Conservation (phyloP, 2,329 filamentous ascomycete species). For the Neonectria faginata region DNA sequence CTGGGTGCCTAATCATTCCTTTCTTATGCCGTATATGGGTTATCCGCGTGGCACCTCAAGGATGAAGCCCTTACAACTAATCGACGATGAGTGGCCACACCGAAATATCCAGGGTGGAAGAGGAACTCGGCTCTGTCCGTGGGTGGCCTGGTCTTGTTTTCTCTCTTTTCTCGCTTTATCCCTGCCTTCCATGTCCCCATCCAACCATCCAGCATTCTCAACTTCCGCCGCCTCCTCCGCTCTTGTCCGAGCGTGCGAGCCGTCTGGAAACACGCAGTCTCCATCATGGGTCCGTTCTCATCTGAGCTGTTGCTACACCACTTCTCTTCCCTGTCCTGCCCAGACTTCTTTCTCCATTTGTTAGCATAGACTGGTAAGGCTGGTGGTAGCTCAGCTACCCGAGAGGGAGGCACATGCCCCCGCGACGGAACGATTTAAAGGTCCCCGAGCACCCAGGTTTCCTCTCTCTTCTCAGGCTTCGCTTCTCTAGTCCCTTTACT, state of each 20-base stretch:
- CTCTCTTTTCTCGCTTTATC: conserved; percentile 14
- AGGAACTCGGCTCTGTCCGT: conserved; percentile 14
- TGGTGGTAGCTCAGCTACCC: conserved; percentile 7
- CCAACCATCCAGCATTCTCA: conserved; percentile 15
- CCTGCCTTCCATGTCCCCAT: not conserved
- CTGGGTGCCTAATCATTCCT: not conserved
- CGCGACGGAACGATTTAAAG: conserved; percentile 18
- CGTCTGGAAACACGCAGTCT: conserved; percentile 12
- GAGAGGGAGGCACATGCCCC: conserved; percentile 14
- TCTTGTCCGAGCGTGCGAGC: conserved; percentile 12
- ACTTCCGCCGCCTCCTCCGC: conserved; percentile 13
- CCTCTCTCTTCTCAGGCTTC: conserved; percentile 1
- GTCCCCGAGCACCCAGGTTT: conserved; percentile 7
- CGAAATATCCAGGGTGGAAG: not conserved
- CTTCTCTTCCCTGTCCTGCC: conserved; percentile 6
- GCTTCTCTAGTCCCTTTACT: not conserved
- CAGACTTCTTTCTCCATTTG: conserved; percentile 18
- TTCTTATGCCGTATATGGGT: not conserved
- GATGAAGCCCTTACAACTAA: conserved; percentile 17
- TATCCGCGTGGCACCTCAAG: conserved; percentile 24
- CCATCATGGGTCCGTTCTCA: not conserved
- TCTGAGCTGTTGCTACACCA: conserved; percentile 18
- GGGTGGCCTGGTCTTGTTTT: conserved; percentile 17
- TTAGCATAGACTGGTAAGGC: conserved; percentile 17
- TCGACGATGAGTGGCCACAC: conserved; percentile 9